A percentile compares a stretch with the other conserved stretches of the same genome.
phyloP scores from a whole-genome alignment of 169 alveolate genomes.

The Cryptosporidium tyzzeri region DNA sequence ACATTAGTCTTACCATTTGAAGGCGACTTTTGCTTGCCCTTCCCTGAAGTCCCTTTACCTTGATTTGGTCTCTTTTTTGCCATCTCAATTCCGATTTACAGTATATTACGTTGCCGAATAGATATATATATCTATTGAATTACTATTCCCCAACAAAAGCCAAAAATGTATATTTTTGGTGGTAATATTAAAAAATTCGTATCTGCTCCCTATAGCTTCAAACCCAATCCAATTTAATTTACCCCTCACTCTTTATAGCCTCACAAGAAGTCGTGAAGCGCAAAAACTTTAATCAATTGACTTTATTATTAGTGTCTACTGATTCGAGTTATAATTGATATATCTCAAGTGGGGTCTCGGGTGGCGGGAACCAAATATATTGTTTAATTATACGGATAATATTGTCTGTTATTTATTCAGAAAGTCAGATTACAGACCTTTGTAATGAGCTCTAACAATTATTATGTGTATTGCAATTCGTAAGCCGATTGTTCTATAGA shows the following conservation, averaged over 20 bases:
- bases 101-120: conserved; percentile 15
- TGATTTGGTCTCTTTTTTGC: conserved; percentile 73
- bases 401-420: background rate
- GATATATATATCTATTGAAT: conserved; percentile 8
- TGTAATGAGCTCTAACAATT: background rate
- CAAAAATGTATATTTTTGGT: conserved; percentile 29
- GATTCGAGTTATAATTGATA: conserved; percentile 70
- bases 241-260: conserved; percentile 64
- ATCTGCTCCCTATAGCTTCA: background rate
- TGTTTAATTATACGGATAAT: background rate
- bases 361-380: conserved; percentile 15
- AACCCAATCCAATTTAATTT: background rate
- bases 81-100: conserved; percentile 19
- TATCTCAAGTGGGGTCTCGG: conserved; percentile 36
- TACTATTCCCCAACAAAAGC: conserved; percentile 19
- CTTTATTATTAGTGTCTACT: conserved; percentile 73
- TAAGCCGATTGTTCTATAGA: background rate
- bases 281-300: conserved; percentile 66
- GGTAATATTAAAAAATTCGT: conserved; percentile 56
- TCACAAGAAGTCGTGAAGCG: conserved; percentile 69
- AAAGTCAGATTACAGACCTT: background rate
- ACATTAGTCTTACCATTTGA: conserved; percentile 3
- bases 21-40: conserved; percentile 51
- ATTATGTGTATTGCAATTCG: background rate
- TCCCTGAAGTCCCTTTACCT: conserved; percentile 45